Evolutionary conservation across 768 basidiomycete species (phyloP), one percentile per base, ranked within the genome.

Genomic region (Boletus edulis): DNA sequence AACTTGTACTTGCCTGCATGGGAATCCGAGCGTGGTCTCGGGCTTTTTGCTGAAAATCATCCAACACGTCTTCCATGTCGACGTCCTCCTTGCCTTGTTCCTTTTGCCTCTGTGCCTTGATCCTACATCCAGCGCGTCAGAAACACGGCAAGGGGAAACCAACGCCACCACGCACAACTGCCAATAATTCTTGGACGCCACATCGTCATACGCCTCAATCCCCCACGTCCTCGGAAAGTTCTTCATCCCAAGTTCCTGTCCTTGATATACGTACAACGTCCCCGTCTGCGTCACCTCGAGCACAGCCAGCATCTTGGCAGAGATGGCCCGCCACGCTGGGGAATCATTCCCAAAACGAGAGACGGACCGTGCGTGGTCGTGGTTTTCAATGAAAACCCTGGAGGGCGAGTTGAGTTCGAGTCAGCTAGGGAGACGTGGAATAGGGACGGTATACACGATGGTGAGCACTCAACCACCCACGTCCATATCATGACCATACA

Each of bases 211-310:
- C 62, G 87, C 85, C 52, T 87, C 84, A 22, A 87, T 75, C 1
- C 79, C 81, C 87, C 87, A 91, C 15, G 69, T 62, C 46, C 74
- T 64, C 17, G 85, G 83, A 57, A 85, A 81, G 53, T 86, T 86
- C 67, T 76, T 81, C 67, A 86, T 71, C 0, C 82, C 88, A 0
- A 91, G 76, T 63, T 91, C 90, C 66, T 90, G 77, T 7, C 88
- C 89, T 71, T 91, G 86, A 65, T 84, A 91, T 12, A 91, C 74
- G 65, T 84, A 91, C 56, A 84, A 69, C 18, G 88, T 88, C 7
- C 89, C 88, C 9, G 76, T 73, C 40, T 85, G 82, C 2, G 83
- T 79, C 35, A 80, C 73, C 58, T 89, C 78, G 35, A 88, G 67
- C 51, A 86, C 73, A 1, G 83, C 79, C 18, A 90, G 68, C 69